phyloP scores from a whole-genome alignment of 1,284 basidiomycete genomes.

The Cryptococcus amylolentus region DNA sequence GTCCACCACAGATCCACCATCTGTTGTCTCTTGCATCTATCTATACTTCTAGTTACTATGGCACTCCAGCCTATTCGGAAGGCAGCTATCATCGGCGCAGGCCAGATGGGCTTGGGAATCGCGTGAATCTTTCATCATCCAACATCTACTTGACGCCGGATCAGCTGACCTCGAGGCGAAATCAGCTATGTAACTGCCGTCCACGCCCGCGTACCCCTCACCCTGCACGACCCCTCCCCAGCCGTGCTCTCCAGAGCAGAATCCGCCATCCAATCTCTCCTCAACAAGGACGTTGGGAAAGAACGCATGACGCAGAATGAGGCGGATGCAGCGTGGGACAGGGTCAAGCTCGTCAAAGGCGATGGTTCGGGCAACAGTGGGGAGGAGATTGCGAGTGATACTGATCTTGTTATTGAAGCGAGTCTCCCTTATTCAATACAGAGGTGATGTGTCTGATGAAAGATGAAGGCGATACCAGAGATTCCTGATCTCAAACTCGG shows the following conservation, averaged over 20 bases:
- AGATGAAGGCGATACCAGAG: conserved; percentile 79
- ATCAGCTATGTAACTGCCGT: conserved; percentile 44
- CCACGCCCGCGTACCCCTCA: conserved; percentile 36
- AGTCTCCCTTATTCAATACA: conserved; percentile 16
- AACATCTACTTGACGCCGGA: neutral
- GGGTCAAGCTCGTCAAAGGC: conserved; percentile 58
- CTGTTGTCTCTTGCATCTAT: neutral
- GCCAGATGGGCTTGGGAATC: conserved; percentile 48
- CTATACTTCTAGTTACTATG: conserved; percentile 2
- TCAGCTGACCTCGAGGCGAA: neutral
- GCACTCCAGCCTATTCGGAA: conserved; percentile 24
- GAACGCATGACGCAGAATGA: conserved; percentile 65
- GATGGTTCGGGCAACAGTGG: conserved; percentile 29
- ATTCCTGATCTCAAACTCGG: conserved; percentile 72
- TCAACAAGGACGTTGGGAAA: conserved; percentile 85
- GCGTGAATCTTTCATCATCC: conserved; percentile 26
- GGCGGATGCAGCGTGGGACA: conserved; percentile 69
- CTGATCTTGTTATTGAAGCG: conserved; percentile 87
- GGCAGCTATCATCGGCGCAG: conserved; percentile 45
- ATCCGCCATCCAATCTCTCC: conserved; percentile 59
- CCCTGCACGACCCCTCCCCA: conserved; percentile 39
- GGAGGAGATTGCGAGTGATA: conserved; percentile 59
- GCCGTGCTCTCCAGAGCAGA: conserved; percentile 33
- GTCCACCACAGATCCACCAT: neutral
- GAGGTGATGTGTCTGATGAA: neutral